A percentile compares a stretch with the other conserved stretches of the same genome.
phyloP scores from a whole-genome alignment of 1,284 basidiomycete genomes.

The Heliocybe sulcata region DNA sequence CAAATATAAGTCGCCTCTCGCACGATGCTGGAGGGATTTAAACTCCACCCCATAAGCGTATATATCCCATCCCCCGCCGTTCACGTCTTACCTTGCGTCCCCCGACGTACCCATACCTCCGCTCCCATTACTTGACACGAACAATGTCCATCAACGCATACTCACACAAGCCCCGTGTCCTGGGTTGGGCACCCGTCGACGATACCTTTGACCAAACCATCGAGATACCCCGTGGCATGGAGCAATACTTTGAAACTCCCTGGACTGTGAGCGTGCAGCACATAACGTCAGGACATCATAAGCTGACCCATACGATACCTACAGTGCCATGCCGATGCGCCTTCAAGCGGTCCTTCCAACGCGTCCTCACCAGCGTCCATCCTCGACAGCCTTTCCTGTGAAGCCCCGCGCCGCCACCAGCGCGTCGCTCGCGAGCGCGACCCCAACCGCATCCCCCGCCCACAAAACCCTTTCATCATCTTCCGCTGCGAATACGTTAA shows the following conservation, averaged over 20 bases:
- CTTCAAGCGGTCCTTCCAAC: neutral
- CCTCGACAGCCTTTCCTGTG: no score
- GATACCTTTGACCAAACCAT: neutral
- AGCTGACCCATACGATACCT: no score
- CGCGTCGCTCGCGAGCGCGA: no score
- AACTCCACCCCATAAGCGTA: neutral
- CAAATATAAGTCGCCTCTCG: no score
- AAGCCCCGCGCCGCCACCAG: no score
- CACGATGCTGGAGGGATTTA: neutral
- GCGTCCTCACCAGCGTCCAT: neutral
- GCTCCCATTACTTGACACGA: no score
- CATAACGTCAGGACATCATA: no score
- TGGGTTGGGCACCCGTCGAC: neutral
- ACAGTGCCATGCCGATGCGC: neutral
- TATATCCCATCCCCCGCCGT: no score
- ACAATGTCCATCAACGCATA: neutral
- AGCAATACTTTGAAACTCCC: neutral
- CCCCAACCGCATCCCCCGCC: slow-evolving; percentile 11
- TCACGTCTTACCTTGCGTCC: no score
- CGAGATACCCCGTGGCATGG: neutral
- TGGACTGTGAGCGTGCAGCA: neutral
- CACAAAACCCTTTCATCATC: slow-evolving; percentile 14
- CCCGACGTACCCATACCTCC: no score
- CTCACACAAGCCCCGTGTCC: neutral
- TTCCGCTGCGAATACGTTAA: slow-evolving; percentile 12